phyloP scores from a whole-genome alignment of 768 basidiomycete genomes.

The Serendipita sp. region DNA sequence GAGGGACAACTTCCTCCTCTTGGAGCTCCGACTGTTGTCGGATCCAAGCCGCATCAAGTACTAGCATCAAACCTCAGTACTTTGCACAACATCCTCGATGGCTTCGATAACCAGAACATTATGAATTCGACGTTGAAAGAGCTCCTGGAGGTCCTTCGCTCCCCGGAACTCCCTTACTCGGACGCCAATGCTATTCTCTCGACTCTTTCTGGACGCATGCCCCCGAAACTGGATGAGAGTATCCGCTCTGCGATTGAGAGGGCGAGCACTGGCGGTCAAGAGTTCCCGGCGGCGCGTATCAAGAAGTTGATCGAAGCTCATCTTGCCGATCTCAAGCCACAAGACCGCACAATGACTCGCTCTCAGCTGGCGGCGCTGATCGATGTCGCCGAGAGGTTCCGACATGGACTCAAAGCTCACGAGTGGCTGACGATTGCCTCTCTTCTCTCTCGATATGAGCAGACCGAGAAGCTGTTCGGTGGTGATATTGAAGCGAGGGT shows the following conservation, averaged over 20 bases:
- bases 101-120: constrained; percentile 89
- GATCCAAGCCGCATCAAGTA: constrained; percentile 81
- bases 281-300: constrained; percentile 82
- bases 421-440: constrained; percentile 63
- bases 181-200: constrained; percentile 73
- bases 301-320: constrained; percentile 78
- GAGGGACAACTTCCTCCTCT: constrained; percentile 81
- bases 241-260: constrained; percentile 64
- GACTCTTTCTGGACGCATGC: constrained; percentile 83
- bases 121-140: constrained; percentile 80
- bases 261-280: constrained; percentile 44
- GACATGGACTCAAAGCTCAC: constrained; percentile 70
- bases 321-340: constrained; percentile 61
- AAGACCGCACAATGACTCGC: constrained; percentile 70
- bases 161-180: constrained; percentile 78
- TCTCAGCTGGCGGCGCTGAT: constrained; percentile 52
- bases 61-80: constrained; percentile 56
- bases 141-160: constrained; percentile 62
- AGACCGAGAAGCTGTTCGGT: constrained; percentile 83
- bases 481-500: constrained; percentile 90
- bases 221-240: constrained; percentile 74
- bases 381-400: constrained; percentile 64
- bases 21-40: constrained; percentile 72
- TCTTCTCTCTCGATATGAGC: constrained; percentile 62
- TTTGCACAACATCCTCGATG: constrained; percentile 83